Conservation (phyloP, 2,329 filamentous ascomycete genomes). For the Pseudogymnoascus sp. region DNA sequence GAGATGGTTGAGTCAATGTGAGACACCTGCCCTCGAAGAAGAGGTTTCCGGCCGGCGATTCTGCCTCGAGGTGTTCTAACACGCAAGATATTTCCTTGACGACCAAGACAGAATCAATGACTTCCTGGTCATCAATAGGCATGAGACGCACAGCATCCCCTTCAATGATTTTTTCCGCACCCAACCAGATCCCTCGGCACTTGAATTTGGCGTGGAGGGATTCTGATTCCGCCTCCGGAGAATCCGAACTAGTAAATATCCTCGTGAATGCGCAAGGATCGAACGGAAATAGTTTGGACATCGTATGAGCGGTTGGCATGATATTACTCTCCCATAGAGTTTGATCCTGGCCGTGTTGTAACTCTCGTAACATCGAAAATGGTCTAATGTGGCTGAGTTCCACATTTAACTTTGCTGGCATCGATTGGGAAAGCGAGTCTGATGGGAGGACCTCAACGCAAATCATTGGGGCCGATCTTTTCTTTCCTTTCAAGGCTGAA, state of each 20-base stretch:
- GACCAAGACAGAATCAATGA: background rate
- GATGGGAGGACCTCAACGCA: conserved; percentile 4
- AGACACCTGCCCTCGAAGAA: conserved; percentile 1
- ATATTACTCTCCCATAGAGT: background rate
- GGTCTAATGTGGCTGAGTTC: background rate
- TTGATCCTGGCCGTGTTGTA: conserved; percentile 1
- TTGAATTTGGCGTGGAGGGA: background rate
- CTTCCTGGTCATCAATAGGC: background rate
- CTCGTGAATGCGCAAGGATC: background rate
- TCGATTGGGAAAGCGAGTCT: background rate
- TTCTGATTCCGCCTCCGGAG: background rate
- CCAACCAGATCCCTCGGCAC: conserved; percentile 4
- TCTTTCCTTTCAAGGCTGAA: background rate
- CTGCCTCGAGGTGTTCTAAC: conserved; percentile 5
- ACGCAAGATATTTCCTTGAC: background rate
- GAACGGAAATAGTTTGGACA: background rate
- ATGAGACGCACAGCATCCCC: conserved; percentile 8
- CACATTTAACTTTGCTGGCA: background rate
- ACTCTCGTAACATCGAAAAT: conserved; percentile 9
- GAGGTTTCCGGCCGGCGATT: background rate
- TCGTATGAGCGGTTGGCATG: background rate
- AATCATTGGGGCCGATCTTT: background rate
- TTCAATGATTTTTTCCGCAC: conserved; percentile 7
- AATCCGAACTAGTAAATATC: background rate
- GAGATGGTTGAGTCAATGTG: background rate